phyloP scores from a whole-genome alignment of 352 stramenopile genomes.

The Pythium brachiatum region DNA sequence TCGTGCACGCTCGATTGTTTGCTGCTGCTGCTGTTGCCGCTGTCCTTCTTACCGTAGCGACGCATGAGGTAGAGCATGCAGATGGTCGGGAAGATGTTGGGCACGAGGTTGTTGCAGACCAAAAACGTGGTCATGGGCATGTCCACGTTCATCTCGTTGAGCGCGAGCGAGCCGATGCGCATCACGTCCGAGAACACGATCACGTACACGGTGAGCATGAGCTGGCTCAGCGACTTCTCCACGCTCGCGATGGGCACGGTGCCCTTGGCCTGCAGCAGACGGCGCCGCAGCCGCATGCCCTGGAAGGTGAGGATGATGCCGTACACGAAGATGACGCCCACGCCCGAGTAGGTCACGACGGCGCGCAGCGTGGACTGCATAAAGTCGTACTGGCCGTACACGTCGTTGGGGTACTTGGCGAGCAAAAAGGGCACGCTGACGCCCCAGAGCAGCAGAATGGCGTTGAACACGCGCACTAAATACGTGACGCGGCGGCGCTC shows the following conservation, averaged over 20 bases:
- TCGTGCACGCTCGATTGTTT: background rate
- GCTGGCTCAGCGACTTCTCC: conserved; percentile 76
- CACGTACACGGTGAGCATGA: conserved; percentile 78
- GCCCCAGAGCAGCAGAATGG: conserved; percentile 56
- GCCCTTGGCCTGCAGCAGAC: conserved; percentile 66
- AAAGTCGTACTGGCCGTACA: conserved; percentile 64
- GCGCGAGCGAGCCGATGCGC: conserved; percentile 58
- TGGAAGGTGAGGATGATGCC: conserved; percentile 69
- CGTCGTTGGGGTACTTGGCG: conserved; percentile 46
- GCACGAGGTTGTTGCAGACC: conserved; percentile 74
- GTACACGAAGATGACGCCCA: conserved; percentile 62
- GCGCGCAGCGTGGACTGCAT: conserved; percentile 48
- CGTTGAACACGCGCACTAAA: conserved; percentile 57
- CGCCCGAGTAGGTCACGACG: conserved; percentile 56
- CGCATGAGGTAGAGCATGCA: conserved; percentile 90
- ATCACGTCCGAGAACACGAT: conserved; percentile 75
- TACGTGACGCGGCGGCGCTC: conserved; percentile 52
- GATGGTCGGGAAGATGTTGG: conserved; percentile 83
- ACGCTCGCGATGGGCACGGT: conserved; percentile 66
- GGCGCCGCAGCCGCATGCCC: conserved; percentile 64
- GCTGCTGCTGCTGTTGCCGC: conserved; percentile 5
- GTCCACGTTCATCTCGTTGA: conserved; percentile 44
- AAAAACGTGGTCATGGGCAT: conserved; percentile 68
- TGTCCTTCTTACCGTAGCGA: conserved; percentile 36
- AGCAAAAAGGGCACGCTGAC: conserved; percentile 55